Evolutionary conservation across 2,329 filamentous ascomycete species (phyloP).

Genomic region (Aspergillus quadricinctus): DNA sequence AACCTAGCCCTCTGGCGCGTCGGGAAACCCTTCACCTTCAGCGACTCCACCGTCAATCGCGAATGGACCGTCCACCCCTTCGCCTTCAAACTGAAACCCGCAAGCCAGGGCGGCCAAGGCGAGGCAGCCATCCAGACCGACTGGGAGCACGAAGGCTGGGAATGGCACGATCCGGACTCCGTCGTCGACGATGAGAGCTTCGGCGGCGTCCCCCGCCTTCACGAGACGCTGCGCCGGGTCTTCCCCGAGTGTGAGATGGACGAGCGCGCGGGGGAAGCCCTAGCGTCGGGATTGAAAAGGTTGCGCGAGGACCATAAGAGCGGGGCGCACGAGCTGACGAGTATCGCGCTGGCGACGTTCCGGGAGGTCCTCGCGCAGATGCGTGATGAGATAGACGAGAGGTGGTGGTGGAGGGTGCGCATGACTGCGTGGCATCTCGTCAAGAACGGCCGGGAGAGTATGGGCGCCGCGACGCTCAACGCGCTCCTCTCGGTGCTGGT

Average conservation of each 20-base stretch:
- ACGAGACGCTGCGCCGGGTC: constrained; percentile 55
- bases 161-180: constrained; percentile 53
- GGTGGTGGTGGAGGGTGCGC: constrained; percentile 55
- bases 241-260: constrained; percentile 56
- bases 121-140: constrained; percentile 52
- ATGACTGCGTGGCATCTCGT: constrained; percentile 60
- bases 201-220: constrained; percentile 54
- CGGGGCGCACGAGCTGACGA: constrained; percentile 57
- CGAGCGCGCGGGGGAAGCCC: constrained; percentile 40
- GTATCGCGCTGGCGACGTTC: constrained; percentile 50
- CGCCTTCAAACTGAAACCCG: constrained; percentile 46
- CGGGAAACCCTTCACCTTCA: constrained; percentile 57
- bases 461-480: constrained; percentile 57
- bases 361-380: constrained; percentile 38
- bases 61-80: constrained; percentile 64
- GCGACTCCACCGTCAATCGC: constrained; percentile 50
- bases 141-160: constrained; percentile 59
- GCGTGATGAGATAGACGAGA: constrained; percentile 15
- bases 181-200: constrained; percentile 46
- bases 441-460: constrained; percentile 63
- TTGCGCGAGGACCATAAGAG: constrained; percentile 56
- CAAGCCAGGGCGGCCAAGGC: constrained; percentile 24
- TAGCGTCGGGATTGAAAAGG: constrained; percentile 45
- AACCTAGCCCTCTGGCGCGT: constrained; percentile 51
- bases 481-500: constrained; percentile 22